Conservation (phyloP, 192 early-diverging fungal genomes). For the Phycomyces blakesleeanus region DNA sequence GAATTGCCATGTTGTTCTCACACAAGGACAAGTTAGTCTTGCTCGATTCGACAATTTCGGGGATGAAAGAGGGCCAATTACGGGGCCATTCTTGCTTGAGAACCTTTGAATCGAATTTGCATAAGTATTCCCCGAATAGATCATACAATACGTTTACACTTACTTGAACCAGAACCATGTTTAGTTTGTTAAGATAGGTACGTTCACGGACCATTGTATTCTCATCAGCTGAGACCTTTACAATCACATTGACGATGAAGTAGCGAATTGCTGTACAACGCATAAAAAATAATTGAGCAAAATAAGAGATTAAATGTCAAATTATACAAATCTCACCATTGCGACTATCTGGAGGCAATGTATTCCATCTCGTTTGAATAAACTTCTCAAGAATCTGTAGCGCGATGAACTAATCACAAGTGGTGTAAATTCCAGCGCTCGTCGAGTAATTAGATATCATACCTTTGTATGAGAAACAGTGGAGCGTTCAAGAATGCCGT, state of each 20-base stretch:
- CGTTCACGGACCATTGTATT: constrained; percentile 68
- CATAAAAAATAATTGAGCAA: constrained; percentile 10
- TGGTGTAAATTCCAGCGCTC: not conserved
- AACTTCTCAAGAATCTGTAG: constrained; percentile 91
- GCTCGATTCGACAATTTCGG: constrained; percentile 95
- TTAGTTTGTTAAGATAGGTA: constrained; percentile 86
- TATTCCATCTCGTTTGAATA: constrained; percentile 97
- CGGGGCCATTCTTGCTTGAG: constrained; percentile 99
- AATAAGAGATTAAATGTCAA: not conserved
- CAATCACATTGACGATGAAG: constrained; percentile 90
- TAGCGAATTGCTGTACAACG: constrained; percentile 79
- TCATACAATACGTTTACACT: not conserved
- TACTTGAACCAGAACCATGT: constrained; percentile 96
- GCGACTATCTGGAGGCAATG: constrained; percentile 78
- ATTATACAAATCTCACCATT: constrained; percentile 47
- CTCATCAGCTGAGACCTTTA: constrained; percentile 89
- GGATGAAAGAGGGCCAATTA: constrained; percentile 98
- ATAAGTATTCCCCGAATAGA: not conserved
- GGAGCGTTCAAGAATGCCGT: constrained; percentile 85
- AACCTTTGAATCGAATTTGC: constrained; percentile 41
- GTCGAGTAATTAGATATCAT: not conserved
- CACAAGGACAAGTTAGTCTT: constrained; percentile 88
- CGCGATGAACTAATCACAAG: constrained; percentile 54
- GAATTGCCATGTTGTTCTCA: constrained; percentile 99
- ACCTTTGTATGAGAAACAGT: constrained; percentile 83